Evolutionary conservation across 2,329 filamentous ascomycete genomes (phyloP).

Genomic region (Pseudonectria foliicola): DNA sequence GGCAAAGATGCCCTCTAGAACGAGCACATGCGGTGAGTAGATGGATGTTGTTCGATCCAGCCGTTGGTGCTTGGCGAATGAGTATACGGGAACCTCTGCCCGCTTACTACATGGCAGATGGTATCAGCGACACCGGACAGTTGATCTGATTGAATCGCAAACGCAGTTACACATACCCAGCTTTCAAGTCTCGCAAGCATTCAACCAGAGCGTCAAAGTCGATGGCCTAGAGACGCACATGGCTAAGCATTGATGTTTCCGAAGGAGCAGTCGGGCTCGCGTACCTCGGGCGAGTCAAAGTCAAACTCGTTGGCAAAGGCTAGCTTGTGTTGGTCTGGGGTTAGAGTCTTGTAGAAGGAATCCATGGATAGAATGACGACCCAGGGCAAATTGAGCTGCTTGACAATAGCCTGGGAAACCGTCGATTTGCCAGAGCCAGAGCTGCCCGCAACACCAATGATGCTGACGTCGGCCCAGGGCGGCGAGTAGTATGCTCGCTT

Average conservation of each 20-base stretch:
- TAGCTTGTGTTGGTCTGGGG: constrained; percentile 65
- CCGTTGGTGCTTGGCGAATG: constrained; percentile 84
- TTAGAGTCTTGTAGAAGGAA: constrained; percentile 92
- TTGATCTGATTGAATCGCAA: constrained; percentile 2
- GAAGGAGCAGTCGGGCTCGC: constrained; percentile 5
- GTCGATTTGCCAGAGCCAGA: constrained; percentile 95
- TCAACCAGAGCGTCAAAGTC: constrained; percentile 88
- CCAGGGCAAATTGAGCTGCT: constrained; percentile 87
- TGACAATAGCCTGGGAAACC: constrained; percentile 84
- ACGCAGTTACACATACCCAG: constrained; percentile 58
- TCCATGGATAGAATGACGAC: constrained; percentile 98
- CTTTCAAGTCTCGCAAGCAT: constrained; percentile 74
- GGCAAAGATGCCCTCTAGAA: constrained; percentile 93
- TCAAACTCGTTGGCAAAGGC: constrained; percentile 92
- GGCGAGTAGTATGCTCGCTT: constrained; percentile 74
- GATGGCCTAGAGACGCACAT: constrained; percentile 51
- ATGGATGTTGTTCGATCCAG: constrained; percentile 74
- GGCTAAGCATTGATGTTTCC: constrained; percentile 3
- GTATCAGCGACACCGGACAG: constrained; percentile 1
- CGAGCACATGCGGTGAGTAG: constrained; percentile 92
- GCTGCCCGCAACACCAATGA: constrained; percentile 92
- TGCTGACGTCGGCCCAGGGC: constrained; percentile 92
- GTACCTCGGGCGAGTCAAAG: constrained; percentile 79
- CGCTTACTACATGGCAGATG: constrained; percentile 52
- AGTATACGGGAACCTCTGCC: constrained; percentile 90